phyloP scores from a whole-genome alignment of 768 basidiomycete genomes.

The Trametes cubensis region DNA sequence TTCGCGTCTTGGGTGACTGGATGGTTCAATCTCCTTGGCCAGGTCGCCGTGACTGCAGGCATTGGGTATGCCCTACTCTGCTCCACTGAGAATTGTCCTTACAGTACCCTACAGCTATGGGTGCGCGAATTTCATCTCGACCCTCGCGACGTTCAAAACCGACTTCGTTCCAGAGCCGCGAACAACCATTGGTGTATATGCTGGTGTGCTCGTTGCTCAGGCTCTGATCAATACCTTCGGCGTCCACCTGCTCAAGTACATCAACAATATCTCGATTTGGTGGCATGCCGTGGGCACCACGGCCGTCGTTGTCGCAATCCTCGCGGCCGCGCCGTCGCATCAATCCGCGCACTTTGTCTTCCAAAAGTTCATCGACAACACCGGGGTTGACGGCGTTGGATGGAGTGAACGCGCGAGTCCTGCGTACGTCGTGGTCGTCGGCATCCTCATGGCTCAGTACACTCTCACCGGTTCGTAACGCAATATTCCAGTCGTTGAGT shows the following conservation, averaged over 20 bases:
- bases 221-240: slow-evolving; percentile 79
- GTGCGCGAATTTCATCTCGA: slow-evolving; percentile 70
- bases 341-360: slow-evolving; percentile 75
- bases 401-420: slow-evolving; percentile 71
- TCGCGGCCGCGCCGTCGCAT: slow-evolving; percentile 71
- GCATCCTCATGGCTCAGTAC: slow-evolving; percentile 77
- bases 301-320: slow-evolving; percentile 64
- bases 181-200: slow-evolving; percentile 68
- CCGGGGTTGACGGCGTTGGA: slow-evolving; percentile 53
- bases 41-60: slow-evolving; percentile 77
- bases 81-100: background rate
- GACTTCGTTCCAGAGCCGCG: slow-evolving; percentile 59
- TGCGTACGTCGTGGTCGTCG: slow-evolving; percentile 71
- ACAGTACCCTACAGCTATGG: slow-evolving; percentile 49
- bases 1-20: slow-evolving; percentile 77
- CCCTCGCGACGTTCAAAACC: slow-evolving; percentile 59
- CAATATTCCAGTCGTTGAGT: background rate
- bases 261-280: slow-evolving; percentile 75
- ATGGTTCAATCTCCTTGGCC: slow-evolving; percentile 75
- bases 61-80: slow-evolving; percentile 49
- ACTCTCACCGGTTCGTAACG: slow-evolving; percentile 62
- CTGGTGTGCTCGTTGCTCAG: slow-evolving; percentile 67
- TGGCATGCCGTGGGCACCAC: slow-evolving; percentile 77
- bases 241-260: slow-evolving; percentile 59
- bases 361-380: slow-evolving; percentile 67